A percentile compares a stretch with the other conserved stretches of the same genome.
These are phyloP conservation scores for Populus pruinosa DNA, from an alignment of 345 rosid genomes.

Conservation along the genomic window DNA sequence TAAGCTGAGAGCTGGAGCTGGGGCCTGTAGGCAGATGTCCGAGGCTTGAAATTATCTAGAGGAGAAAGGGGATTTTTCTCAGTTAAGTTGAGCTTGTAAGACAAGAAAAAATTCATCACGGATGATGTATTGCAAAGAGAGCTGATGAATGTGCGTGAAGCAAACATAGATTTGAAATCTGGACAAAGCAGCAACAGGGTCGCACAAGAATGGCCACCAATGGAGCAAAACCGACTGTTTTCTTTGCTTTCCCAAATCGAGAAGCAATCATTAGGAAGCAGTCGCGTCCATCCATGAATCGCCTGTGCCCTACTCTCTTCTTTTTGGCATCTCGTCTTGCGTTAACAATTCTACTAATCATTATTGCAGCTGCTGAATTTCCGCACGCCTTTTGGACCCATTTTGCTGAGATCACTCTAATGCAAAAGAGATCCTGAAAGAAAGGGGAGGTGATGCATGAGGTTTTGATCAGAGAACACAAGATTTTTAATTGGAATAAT, in stretches of 20 bases:
- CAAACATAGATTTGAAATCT: neutral
- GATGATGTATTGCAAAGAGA: neutral
- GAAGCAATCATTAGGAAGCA: neutral
- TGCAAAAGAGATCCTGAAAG: conserved; percentile 4
- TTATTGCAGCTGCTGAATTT: neutral
- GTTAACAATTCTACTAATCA: neutral
- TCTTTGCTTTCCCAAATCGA: conserved; percentile 14
- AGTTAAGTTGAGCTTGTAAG: neutral
- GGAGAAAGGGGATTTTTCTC: neutral
- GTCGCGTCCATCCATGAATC: neutral
- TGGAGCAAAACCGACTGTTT: conserved; percentile 41
- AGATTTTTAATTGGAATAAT: too few relatives aligned
- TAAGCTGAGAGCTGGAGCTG: neutral
- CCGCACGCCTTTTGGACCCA: conserved; percentile 1
- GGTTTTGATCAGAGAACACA: too few relatives aligned
- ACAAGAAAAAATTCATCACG: neutral
- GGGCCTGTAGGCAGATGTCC: too few relatives aligned
- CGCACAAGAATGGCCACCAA: conserved; percentile 12
- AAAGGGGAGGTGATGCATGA: neutral
- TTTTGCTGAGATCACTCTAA: conserved; percentile 20
- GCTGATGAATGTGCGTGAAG: conserved; percentile 15
- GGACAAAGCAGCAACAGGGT: neutral
- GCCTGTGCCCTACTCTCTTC: neutral
- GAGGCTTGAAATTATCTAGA: too few relatives aligned
- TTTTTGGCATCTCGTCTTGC: neutral